phyloP scores from a whole-genome alignment of 345 rosid species.

The Firmiana major region DNA sequence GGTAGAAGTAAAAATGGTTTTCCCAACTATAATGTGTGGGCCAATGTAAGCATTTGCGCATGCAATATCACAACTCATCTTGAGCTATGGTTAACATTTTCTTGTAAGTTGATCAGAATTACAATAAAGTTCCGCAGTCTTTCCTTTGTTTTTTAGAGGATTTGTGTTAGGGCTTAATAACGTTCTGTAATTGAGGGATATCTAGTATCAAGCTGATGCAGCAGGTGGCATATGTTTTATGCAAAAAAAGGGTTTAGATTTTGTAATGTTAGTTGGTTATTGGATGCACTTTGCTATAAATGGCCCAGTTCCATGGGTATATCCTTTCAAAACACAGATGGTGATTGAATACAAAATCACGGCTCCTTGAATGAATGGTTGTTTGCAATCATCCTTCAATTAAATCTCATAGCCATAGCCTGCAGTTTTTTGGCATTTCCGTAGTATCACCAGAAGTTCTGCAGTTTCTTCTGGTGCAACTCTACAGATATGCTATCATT shows the following conservation, averaged over 20 bases:
- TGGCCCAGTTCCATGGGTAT: not conserved
- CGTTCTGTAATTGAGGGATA: not conserved
- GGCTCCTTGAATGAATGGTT: not conserved
- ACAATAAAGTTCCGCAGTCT: not conserved
- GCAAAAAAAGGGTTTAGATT: not conserved
- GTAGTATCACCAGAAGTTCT: not conserved
- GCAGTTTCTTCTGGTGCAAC: slow-evolving; percentile 1
- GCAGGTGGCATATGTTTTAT: not conserved
- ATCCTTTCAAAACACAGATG: slow-evolving; percentile 1
- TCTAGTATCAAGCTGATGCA: not conserved
- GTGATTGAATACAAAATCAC: not conserved
- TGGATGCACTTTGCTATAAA: not conserved
- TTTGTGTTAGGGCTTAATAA: not conserved
- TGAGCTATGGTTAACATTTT: not conserved
- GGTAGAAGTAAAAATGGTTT: not conserved
- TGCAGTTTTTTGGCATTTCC: slow-evolving; percentile 6
- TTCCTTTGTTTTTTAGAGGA: not conserved
- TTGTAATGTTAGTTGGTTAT: not conserved
- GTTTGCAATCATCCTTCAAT: not conserved
- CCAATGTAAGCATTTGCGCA: not conserved
- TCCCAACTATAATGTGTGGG: not conserved
- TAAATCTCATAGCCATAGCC: not conserved
- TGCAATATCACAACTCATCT: not conserved
- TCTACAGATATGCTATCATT: not conserved
- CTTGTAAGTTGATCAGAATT: not conserved